Percentiles rank a stretch among this genome's conserved stretches.
Conservation (phyloP, 2,329 filamentous ascomycete species). For the Trichothecium sympodiale region DNA sequence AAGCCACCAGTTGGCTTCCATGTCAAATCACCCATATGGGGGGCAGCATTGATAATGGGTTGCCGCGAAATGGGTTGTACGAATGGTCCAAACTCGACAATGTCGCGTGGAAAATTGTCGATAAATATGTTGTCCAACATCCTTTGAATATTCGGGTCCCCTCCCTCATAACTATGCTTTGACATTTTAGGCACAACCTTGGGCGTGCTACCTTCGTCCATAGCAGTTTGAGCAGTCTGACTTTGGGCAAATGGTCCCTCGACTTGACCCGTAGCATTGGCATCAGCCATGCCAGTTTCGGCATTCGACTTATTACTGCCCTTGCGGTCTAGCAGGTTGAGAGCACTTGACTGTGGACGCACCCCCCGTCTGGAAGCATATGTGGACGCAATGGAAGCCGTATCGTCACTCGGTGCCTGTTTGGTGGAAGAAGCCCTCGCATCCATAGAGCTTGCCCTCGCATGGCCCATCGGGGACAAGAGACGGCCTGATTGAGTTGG, state of each 20-base stretch:
- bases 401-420: conserved; percentile 11
- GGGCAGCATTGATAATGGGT: conserved; percentile 40
- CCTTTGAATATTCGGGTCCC: conserved; percentile 55
- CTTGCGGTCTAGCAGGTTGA: conserved; percentile 47
- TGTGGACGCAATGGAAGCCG: conserved; percentile 14
- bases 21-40: conserved; percentile 28
- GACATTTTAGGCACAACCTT: conserved; percentile 13
- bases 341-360: conserved; percentile 47
- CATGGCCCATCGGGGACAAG: conserved; percentile 18
- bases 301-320: conserved; percentile 47
- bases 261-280: conserved; percentile 49
- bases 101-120: conserved; percentile 55
- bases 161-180: conserved; percentile 78
- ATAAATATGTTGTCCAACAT: conserved; percentile 80
- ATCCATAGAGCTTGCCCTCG: conserved; percentile 22
- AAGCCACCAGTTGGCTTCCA: conserved; percentile 81
- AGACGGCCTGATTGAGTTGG: conserved; percentile 14
- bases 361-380: conserved; percentile 34
- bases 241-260: conserved; percentile 41
- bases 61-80: conserved; percentile 57
- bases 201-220: conserved; percentile 8
- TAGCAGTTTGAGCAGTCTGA: conserved; percentile 1
- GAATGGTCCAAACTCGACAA: conserved; percentile 65
- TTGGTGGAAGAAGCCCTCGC: conserved; percentile 12
- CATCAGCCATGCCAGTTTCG: conserved; percentile 47